phyloP scores from a whole-genome alignment of 2,329 filamentous ascomycete genomes.

The Aspergillus texensis region DNA sequence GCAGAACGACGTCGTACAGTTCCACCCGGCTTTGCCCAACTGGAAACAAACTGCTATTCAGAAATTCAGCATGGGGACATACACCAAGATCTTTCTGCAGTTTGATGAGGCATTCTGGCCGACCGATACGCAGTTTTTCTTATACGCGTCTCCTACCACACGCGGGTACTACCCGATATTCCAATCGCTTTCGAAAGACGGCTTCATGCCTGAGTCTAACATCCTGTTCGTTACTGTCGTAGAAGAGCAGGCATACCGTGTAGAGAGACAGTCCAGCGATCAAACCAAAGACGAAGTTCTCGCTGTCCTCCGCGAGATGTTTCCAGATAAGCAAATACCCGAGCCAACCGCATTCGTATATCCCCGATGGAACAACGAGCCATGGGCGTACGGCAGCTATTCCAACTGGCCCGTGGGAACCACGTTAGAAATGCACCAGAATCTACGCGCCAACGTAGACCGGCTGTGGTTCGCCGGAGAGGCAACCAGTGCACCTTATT shows the following conservation, averaged over 20 bases:
- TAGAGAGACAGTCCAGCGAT: slow-evolving; percentile 62
- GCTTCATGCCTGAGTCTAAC: slow-evolving; percentile 62
- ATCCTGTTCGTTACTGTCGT: slow-evolving; percentile 69
- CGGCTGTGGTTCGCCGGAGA: slow-evolving; percentile 68
- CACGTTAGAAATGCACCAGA: slow-evolving; percentile 67
- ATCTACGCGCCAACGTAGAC: slow-evolving; percentile 64
- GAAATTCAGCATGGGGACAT: slow-evolving; percentile 69
- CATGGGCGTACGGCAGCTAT: slow-evolving; percentile 63
- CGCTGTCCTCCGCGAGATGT: slow-evolving; percentile 63
- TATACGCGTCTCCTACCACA: slow-evolving; percentile 52
- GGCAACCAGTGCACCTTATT: slow-evolving; percentile 64
- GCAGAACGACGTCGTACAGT: slow-evolving; percentile 62
- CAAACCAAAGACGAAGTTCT: slow-evolving; percentile 61
- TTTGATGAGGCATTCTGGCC: slow-evolving; percentile 70
- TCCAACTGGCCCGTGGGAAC: slow-evolving; percentile 68
- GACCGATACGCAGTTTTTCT: slow-evolving; percentile 53
- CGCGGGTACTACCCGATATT: slow-evolving; percentile 63
- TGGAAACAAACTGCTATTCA: slow-evolving; percentile 68
- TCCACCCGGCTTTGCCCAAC: slow-evolving; percentile 60
- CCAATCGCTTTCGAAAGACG: slow-evolving; percentile 62
- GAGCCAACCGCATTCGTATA: slow-evolving; percentile 64
- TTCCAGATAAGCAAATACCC: slow-evolving; percentile 59
- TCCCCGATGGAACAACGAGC: slow-evolving; percentile 57
- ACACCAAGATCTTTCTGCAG: slow-evolving; percentile 72
- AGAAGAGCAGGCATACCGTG: slow-evolving; percentile 57